Evolutionary conservation across 495 filamentous ascomycete species (phyloP).

Genomic region (Neurospora pannonica): DNA sequence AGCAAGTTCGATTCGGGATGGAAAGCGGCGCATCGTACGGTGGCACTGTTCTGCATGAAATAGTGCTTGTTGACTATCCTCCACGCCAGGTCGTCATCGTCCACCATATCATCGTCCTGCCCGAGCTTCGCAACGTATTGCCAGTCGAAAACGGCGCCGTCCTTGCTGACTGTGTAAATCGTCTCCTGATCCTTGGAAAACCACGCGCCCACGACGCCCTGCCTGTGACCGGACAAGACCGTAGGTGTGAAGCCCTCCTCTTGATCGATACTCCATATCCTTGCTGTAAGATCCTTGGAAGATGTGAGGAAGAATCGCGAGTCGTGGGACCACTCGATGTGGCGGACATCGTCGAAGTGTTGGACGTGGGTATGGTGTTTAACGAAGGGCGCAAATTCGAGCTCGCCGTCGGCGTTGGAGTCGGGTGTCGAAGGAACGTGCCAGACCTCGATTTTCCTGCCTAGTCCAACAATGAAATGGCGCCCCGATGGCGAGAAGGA

Average conservation of each 20-base stretch:
- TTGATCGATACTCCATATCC: slow-evolving; percentile 86
- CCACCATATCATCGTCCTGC: slow-evolving; percentile 51
- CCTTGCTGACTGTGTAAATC: slow-evolving; percentile 49
- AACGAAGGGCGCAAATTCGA: slow-evolving; percentile 93
- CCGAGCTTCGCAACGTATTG: slow-evolving; percentile 51
- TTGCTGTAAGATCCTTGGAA: slow-evolving; percentile 82
- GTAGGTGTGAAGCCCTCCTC: slow-evolving; percentile 87
- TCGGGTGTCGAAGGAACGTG: slow-evolving; percentile 84
- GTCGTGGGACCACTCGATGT: slow-evolving; percentile 89
- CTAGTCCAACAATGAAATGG: slow-evolving; percentile 79
- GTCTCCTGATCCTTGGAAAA: slow-evolving; percentile 87
- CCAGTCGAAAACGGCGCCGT: slow-evolving; percentile 52
- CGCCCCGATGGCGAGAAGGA: slow-evolving; percentile 87
- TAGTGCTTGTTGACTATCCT: slow-evolving; percentile 79
- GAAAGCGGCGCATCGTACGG: slow-evolving; percentile 79
- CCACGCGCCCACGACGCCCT: slow-evolving; percentile 78
- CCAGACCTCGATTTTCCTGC: slow-evolving; percentile 85
- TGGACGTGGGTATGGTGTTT: slow-evolving; percentile 75
- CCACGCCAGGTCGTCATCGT: slow-evolving; percentile 58
- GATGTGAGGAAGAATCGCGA: slow-evolving; percentile 88
- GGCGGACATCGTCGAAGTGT: slow-evolving; percentile 77
- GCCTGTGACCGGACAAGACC: slow-evolving; percentile 77
- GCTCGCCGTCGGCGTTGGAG: slow-evolving; percentile 62
- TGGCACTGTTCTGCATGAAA: slow-evolving; percentile 84
- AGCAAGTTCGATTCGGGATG: slow-evolving; percentile 79